Base-by-base conservation (phyloP, 441 rosid species). In the Populus tomentosa region DNA sequence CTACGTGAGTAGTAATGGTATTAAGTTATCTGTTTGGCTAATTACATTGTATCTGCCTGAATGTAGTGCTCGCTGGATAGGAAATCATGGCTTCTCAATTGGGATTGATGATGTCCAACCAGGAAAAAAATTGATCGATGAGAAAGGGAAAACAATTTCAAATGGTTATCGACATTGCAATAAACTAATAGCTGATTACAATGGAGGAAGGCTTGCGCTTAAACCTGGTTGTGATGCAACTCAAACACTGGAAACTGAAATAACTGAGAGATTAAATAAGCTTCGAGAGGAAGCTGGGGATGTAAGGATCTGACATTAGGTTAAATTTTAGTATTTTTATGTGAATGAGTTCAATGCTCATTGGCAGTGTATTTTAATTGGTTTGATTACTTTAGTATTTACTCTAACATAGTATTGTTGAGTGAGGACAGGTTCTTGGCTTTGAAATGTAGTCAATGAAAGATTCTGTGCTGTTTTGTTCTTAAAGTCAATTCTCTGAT, bases 41-140 rank as follows among this genome's bases (percentile, higher is more conserved):
- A 33, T 28, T 72, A 65, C 24, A 9, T 72, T 59, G 33, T 69
- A 68, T 69, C 78, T 85, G 80, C 80, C 79, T 85, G 74, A 42
- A 71, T 87, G 85, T 89, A 96, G 98, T 90, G 98, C 99, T 82
- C 90, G 99, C 64, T 96, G 95, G 96, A 94, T 96, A 72, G 99
- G 99, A 81, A 91, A 94, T 78, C 99, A 96, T 75, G 99, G 99
- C 83, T 94, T 96, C 87, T 94, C 98, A 73, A 92, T 96, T 77
- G 99, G 99, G 82, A 96, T 96, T 77, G 98, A 96, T 85, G 99
- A 96, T 82, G 98, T 96, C 70, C 98, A 91, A 83, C 98, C 99
- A 7, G 95, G 91, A 64, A 81, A 82, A 75, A 77, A 33, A 42
- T 84, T 96, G 88, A 88, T 63, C 78, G 82, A 83, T 5, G 76